A percentile compares a stretch with the other conserved stretches of the same genome.
Evolutionary conservation across 495 filamentous ascomycete species (phyloP).

Genomic region (Xanthoparmelia taractica): DNA sequence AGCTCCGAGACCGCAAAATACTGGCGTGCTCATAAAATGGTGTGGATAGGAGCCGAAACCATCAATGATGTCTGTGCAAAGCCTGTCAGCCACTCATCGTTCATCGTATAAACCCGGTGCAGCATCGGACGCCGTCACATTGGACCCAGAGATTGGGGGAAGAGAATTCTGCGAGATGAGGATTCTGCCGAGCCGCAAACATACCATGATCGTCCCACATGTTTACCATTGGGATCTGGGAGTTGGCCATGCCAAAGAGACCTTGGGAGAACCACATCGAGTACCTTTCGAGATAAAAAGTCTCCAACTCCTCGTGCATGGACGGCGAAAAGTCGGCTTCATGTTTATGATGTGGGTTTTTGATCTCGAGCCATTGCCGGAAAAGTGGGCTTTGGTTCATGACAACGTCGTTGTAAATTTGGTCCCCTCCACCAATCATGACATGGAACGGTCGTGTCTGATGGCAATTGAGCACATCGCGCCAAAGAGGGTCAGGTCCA

Average conservation of each 20-base stretch:
- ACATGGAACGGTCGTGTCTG: conserved; percentile 92
- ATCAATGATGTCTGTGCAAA: conserved; percentile 67
- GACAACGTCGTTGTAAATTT: conserved; percentile 87
- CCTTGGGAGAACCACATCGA: conserved; percentile 91
- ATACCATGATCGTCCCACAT: conserved; percentile 87
- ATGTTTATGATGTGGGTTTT: conserved; percentile 72
- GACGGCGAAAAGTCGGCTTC: conserved; percentile 60
- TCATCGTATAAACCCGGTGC: neutral
- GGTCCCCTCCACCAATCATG: conserved; percentile 96
- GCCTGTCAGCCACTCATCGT: neutral
- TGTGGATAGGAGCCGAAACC: conserved; percentile 91
- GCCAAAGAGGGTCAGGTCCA: conserved; percentile 93
- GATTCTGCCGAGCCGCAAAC: neutral
- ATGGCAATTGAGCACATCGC: conserved; percentile 88
- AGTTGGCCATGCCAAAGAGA: conserved; percentile 81
- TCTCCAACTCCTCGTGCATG: conserved; percentile 78
- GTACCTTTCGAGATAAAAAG: conserved; percentile 81
- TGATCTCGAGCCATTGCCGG: conserved; percentile 73
- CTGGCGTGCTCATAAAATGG: conserved; percentile 82
- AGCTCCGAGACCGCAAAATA: conserved; percentile 81
- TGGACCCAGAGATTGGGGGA: neutral
- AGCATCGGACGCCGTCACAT: neutral
- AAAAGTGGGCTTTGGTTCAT: conserved; percentile 67
- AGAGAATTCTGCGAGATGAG: neutral
- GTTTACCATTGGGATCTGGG: conserved; percentile 97